Base-by-base conservation (phyloP, 225 moss, liverwort and hornwort genomes). In the Ulota crispa region DNA sequence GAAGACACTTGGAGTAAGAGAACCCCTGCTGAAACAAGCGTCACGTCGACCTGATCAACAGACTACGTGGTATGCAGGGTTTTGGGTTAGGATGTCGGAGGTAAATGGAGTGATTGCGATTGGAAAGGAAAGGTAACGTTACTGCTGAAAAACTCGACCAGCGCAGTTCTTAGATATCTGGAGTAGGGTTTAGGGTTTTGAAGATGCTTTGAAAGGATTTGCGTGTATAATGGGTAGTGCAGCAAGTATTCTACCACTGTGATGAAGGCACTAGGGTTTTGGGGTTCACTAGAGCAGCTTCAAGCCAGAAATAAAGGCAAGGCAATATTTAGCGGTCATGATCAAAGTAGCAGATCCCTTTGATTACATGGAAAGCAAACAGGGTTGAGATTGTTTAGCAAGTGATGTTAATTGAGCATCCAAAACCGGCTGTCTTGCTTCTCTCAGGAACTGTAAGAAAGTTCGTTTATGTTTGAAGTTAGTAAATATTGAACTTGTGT, bases 201-300 rank as follows among this genome's bases (percentile, higher is more conserved):
- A 45, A 45, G 45, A 2, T 26, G 27, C 13, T 60, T 12, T 0
- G 60, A 12, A 0, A 27, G 60, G 9, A 4, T 27, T 27, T 10
- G 26, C 24, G 23, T 26, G 13, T 24, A 23, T 12, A 13, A 4
- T 0, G 5, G 13, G 60, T 60, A 60, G 3, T 27, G 27, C 60
- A 60, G 13, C 27, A 12, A 60, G 60, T 0, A 18, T 2, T 0
- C 0, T 50, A 50, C 50, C 5, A 0, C 0, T 1, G 2, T 60
- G 60, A 14, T 60, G 4, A 60, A 24, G 24, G 60, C 27, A 13
- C 26, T 60, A 60, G 60, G 27, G 5, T 60, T 60, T 26, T 27
- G 60, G 27, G 27, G 60, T 34, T 34, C 2, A 10, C 18, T 18
- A 32, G 6, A 52, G 52, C 34, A 52, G 9, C 1, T 19, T 50